These are phyloP conservation scores for Aureobasidium sp. DNA, from an alignment of 2,329 filamentous ascomycete genomes.

Conservation along the genomic window DNA sequence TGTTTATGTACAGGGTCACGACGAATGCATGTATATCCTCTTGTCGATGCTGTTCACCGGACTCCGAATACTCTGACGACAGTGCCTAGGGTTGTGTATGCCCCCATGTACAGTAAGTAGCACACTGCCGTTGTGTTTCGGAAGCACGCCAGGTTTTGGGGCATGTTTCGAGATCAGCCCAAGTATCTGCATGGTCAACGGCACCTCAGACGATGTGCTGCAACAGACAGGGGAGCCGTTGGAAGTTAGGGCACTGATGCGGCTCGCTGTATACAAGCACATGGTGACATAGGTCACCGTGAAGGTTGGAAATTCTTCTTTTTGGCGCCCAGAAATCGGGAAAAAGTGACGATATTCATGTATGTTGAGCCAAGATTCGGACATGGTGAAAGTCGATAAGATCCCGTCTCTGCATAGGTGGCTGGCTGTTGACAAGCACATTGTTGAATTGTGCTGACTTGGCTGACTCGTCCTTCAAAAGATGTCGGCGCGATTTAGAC, in stretches of 20 bases:
- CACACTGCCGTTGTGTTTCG: slow-evolving; percentile 1
- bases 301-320: background rate
- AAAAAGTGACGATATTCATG: background rate
- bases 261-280: background rate
- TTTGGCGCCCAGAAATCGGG: background rate
- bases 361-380: background rate
- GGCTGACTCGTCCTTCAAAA: background rate
- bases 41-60: background rate
- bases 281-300: background rate
- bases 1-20: background rate
- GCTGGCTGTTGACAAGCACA: background rate
- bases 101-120: background rate
- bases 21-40: background rate
- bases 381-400: background rate
- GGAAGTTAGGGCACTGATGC: background rate
- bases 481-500: background rate
- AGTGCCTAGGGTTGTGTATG: background rate
- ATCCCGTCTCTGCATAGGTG: slow-evolving; percentile 1
- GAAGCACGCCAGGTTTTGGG: background rate
- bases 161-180: slow-evolving; percentile 9
- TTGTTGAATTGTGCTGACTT: background rate
- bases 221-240: background rate
- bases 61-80: background rate
- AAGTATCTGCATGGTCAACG: background rate
- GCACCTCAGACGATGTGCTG: background rate